Conservation (phyloP, 768 basidiomycete species). For the Naganishia onofrii region DNA sequence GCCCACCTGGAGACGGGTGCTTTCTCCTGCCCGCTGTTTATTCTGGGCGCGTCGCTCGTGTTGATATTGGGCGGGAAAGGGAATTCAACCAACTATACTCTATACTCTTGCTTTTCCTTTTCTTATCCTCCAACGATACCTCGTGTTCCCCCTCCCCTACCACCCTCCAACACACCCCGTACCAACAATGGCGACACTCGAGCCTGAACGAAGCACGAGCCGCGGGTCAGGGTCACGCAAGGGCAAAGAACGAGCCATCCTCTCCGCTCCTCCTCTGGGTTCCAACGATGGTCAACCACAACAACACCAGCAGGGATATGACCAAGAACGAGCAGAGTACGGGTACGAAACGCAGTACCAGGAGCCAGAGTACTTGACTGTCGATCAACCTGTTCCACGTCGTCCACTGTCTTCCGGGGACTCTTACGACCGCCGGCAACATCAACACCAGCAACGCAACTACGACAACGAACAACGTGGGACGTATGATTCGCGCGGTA, state of each 20-base stretch:
- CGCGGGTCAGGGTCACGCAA: background rate
- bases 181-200: background rate
- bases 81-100: background rate
- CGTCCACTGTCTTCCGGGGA: background rate
- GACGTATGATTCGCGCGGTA: conserved; percentile 5
- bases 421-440: background rate
- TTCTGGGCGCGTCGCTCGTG: background rate
- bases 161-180: too few relatives aligned
- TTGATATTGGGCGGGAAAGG: too few relatives aligned
- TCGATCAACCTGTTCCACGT: background rate
- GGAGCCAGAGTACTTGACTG: conserved; percentile 15
- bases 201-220: background rate
- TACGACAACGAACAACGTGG: background rate
- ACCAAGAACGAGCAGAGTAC: background rate
- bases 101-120: too few relatives aligned
- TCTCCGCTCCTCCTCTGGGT: too few relatives aligned
- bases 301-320: background rate
- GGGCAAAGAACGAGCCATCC: conserved; percentile 8
- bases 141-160: too few relatives aligned
- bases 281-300: too few relatives aligned
- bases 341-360: background rate
- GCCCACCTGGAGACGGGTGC: background rate
- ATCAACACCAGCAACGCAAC: background rate
- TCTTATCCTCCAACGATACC: too few relatives aligned
- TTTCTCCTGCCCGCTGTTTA: too few relatives aligned